Conservation (phyloP, 2,329 filamentous ascomycete species). For the Neofusicoccum ribis region DNA sequence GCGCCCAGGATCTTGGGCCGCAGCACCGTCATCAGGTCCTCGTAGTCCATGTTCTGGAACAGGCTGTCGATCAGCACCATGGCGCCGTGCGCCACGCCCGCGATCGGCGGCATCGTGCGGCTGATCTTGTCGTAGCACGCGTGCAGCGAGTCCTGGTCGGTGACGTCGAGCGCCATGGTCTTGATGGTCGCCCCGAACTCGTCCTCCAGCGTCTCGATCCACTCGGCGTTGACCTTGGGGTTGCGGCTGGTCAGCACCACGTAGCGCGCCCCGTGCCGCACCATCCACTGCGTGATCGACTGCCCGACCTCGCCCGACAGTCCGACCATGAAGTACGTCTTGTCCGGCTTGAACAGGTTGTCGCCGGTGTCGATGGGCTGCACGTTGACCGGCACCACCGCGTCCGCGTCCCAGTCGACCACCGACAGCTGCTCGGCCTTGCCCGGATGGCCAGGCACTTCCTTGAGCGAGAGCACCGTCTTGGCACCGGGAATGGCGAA, state of each 20-base stretch:
- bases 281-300: constrained; percentile 28
- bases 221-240: constrained; percentile 34
- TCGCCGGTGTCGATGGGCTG: background rate
- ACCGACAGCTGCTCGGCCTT: background rate
- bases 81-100: constrained; percentile 27
- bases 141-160: background rate
- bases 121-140: constrained; percentile 13
- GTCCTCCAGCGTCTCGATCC: constrained; percentile 26
- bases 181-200: constrained; percentile 11
- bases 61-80: constrained; percentile 25
- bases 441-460: no score
- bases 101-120: constrained; percentile 20
- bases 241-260: constrained; percentile 41
- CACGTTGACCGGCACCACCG: background rate
- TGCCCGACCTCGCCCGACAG: constrained; percentile 26
- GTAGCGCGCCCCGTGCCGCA: constrained; percentile 25
- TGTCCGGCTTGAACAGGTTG: constrained; percentile 18
- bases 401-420: no score
- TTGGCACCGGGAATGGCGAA: no score
- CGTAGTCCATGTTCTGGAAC: constrained; percentile 21
- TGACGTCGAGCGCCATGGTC: constrained; percentile 17
- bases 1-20: constrained; percentile 26
- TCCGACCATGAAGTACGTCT: constrained; percentile 27
- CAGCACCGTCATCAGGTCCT: constrained; percentile 17
- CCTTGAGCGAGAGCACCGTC: no score